phyloP scores from a whole-genome alignment of 345 rosid species.

The Brassica rapa region DNA sequence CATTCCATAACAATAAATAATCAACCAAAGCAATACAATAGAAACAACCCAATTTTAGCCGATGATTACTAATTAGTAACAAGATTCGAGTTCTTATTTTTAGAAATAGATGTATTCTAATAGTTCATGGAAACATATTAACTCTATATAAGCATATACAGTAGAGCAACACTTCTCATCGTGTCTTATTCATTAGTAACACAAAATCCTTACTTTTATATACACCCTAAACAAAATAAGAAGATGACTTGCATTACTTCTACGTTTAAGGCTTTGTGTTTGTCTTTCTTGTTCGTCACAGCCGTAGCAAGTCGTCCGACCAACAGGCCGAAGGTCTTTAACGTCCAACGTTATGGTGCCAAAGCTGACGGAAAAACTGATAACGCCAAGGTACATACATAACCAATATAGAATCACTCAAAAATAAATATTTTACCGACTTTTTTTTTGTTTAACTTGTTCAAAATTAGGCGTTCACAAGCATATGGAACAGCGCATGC shows the following conservation, averaged over 20 bases:
- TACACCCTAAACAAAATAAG: not conserved
- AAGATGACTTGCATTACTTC: not conserved
- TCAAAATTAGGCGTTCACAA: not conserved
- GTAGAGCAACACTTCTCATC: too few species aligned
- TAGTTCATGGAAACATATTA: too few species aligned
- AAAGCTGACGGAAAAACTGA: too few species aligned
- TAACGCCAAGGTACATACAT: not conserved
- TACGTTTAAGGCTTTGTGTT: too few species aligned
- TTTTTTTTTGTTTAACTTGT: not conserved
- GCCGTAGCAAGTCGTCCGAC: not conserved
- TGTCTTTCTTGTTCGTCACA: not conserved
- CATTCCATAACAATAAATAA: too few species aligned
- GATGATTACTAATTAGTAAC: too few species aligned
- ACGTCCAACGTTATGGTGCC: slow-evolving; percentile 5
- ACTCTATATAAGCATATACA: too few species aligned
- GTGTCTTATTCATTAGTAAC: too few species aligned
- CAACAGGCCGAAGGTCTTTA: not conserved
- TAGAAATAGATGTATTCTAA: too few species aligned
- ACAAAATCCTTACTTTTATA: not conserved
- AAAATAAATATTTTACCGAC: not conserved
- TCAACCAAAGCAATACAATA: too few species aligned
- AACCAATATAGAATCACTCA: not conserved
- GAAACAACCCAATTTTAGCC: too few species aligned
- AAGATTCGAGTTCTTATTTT: too few species aligned
- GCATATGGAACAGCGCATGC: slow-evolving; percentile 28